Base-by-base conservation (phyloP, 2,329 filamentous ascomycete species). In the Xylaria sp. region DNA sequence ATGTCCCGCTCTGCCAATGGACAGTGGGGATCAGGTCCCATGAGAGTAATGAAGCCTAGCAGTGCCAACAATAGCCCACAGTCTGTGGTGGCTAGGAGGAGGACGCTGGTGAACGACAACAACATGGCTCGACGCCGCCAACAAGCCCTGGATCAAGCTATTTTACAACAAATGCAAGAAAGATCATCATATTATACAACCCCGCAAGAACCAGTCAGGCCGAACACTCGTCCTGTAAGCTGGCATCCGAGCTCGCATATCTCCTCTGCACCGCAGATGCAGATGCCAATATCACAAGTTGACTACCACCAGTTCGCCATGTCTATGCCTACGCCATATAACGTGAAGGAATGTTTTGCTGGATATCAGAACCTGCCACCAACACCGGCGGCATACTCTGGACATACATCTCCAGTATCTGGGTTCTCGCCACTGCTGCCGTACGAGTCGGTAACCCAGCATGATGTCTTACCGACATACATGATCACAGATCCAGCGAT, bases 31-130 rank as follows among this genome's bases (percentile, higher is more conserved):
- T 79, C 77, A 68, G 78, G 77, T 63, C 77, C 79, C 61, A 87
- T 86, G 84, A 83, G 88, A 63, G 80, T 92, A 40, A 78, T 77
- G 59, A 92, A 92, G 75, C 87, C 88, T 14, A 84, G 79, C 67
- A 91, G 88, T 75, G 84, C 88, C 67, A 90, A 82, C 79, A 91
- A 86, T 76, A 92, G 89, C 74, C 89, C 89, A 14, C 82, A 87
- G 69, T 80, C 81, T 17, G 74, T 79, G 67, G 77, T 82, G 68
- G 77, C 78, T 60, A 79, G 85, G 68, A 81, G 87, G 72, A 85
- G 83, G 73, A 87, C 85, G 1, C 74, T 86, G 63, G 81, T 87
- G 74, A 80, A 83, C 71, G 81, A 87, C 65, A 73, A 74, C 63
- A 77, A 74, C 66, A 74, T 82, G 62, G 78, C 77, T 63, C 78